phyloP scores from a whole-genome alignment of 352 stramenopile species.

The Phytopythium helicoides region DNA sequence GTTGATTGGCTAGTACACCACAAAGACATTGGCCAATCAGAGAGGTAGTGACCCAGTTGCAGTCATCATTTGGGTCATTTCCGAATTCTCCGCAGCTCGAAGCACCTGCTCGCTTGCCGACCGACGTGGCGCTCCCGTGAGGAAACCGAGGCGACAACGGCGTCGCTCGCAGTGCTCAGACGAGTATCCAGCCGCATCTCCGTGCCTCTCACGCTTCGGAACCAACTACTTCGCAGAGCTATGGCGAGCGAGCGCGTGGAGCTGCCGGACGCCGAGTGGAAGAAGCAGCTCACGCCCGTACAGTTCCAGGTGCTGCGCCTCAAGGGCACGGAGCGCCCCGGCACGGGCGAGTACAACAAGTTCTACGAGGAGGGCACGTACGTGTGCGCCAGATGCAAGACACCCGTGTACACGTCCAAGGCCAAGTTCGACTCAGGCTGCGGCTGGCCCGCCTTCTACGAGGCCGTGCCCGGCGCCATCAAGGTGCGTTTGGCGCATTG shows the following conservation, averaged over 20 bases:
- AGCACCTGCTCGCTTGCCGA: too few relatives aligned
- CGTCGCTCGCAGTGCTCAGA: not conserved
- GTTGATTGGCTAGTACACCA: too few relatives aligned
- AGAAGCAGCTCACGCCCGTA: conserved; percentile 65
- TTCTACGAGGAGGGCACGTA: conserved; percentile 84
- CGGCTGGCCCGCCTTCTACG: conserved; percentile 90
- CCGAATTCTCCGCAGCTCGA: too few relatives aligned
- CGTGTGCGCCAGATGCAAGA: conserved; percentile 86
- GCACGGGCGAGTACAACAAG: conserved; percentile 90
- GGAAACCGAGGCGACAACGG: not conserved
- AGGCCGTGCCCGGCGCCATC: conserved; percentile 86
- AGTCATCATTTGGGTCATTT: too few relatives aligned
- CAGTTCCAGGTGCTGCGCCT: conserved; percentile 88
- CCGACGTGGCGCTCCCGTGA: too few relatives aligned
- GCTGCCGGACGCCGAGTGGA: conserved; percentile 80
- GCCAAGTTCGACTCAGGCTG: conserved; percentile 91
- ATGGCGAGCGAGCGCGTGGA: conserved; percentile 22
- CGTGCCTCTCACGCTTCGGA: not conserved
- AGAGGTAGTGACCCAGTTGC: too few relatives aligned
- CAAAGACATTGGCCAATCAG: too few relatives aligned
- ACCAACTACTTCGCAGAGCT: not conserved
- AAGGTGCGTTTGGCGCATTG: conserved; percentile 32
- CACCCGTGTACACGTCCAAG: conserved; percentile 83
- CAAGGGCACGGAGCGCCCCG: conserved; percentile 88
- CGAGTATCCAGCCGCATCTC: not conserved